Evolutionary conservation across 208 protist species (phyloP).

Genomic region (Leishmania lainsoni): DNA sequence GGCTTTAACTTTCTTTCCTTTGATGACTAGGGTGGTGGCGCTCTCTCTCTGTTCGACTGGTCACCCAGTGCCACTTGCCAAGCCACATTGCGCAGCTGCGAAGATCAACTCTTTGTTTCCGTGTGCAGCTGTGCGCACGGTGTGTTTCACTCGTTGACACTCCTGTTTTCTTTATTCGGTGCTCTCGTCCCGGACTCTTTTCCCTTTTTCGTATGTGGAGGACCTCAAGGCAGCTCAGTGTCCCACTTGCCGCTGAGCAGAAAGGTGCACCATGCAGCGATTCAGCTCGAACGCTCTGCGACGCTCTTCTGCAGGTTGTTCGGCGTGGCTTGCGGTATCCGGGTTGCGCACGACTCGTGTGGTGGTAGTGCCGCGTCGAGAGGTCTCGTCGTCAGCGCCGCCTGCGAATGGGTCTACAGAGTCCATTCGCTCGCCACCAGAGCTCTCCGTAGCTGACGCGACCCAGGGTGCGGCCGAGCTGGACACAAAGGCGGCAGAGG

Average conservation of each 20-base stretch:
- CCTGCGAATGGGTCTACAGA: not conserved
- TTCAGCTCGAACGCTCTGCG: not conserved
- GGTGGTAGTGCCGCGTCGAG: not conserved
- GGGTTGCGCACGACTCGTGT: not conserved
- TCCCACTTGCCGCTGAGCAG: not conserved
- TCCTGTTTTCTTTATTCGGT: not conserved
- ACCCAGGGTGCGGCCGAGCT: constrained; percentile 13
- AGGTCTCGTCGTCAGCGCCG: not conserved
- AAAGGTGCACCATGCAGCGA: not conserved
- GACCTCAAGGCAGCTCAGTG: not conserved
- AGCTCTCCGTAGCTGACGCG: not conserved
- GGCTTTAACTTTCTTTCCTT: not conserved
- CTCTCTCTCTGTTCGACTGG: not conserved
- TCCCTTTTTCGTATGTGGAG: not conserved
- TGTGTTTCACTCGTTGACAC: not conserved
- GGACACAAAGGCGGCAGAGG: constrained; percentile 51
- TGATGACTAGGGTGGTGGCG: not conserved
- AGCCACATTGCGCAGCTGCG: not conserved
- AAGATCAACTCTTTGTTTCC: not conserved
- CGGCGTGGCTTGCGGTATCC: not conserved
- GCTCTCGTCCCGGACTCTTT: not conserved
- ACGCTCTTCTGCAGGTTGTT: not conserved
- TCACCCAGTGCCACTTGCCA: not conserved
- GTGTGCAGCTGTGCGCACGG: not conserved
- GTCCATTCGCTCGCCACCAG: not conserved